Evolutionary conservation across 441 rosid species (phyloP), one percentile per base, ranked within the genome.

Genomic region (Populus hybrid): DNA sequence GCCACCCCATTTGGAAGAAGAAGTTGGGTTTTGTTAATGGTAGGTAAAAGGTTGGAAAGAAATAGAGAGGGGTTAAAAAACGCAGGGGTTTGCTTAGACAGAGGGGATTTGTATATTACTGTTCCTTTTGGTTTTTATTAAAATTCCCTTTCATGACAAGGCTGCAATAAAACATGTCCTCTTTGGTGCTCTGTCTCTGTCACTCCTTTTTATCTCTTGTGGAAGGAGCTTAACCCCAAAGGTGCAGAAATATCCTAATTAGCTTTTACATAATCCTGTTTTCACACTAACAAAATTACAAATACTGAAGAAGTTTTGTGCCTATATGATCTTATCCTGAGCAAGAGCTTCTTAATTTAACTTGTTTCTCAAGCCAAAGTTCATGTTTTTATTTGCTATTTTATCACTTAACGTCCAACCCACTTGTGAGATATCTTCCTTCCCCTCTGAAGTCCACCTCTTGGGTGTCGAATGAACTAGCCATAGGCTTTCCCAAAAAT

Each of bases 1-100:
- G 86, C 98, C 93, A 90, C 29, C 92, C 90, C 97, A 92, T 94
- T 82, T 79, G 78, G 79, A 31, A 16, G 36, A 18, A 67, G 63
- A 69, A 24, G 74, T 50, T 33, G 71, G 78, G 26, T 63, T 35
- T 64, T 61, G 69, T 74, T 69, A 21, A 73, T 61, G 85, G 79
- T 78, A 69, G 82, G 81, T 83, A 68, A 67, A 78, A 71, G 71
- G 75, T 74, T 86, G 82, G 86, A 82, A 79, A 83, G 80, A 83
- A 85, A 72, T 75, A 67, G 45, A 72, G 82, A 9, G 71, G 66
- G n/a, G 28, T 23, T 65, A n/a, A 42, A 61, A 63, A 63, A 21
- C n/a, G 10, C 2, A n/a, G 38, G 28, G 35, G 38, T 24, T 73
- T 76, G 77, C 80, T 78, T 56, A 38, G 69, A 42, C 70, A 53